phyloP scores from a whole-genome alignment of 148 eudicot species.

The Amaranthus hypochondriacus region DNA sequence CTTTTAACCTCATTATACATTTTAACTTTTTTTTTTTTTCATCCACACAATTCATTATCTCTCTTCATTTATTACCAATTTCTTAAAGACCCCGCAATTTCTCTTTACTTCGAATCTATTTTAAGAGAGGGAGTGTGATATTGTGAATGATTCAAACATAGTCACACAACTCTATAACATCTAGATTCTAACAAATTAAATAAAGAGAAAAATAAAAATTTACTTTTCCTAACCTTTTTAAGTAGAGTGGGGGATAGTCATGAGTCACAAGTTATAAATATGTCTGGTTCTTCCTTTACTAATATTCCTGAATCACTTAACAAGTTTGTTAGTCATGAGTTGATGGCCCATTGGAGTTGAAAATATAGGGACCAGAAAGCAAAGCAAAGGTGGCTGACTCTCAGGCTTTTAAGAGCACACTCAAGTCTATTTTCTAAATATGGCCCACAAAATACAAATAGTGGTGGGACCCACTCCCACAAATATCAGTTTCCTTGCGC shows the following conservation, averaged over 20 bases:
- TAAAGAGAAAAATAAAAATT: background rate
- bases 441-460: background rate
- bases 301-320: no score
- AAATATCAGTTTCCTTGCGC: conserved; percentile 22
- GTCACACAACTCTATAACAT: background rate
- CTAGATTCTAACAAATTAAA: background rate
- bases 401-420: conserved; percentile 22
- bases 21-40: no score
- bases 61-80: no score
- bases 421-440: no score
- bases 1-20: no score
- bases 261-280: background rate
- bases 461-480: background rate
- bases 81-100: no score
- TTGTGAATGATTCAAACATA: no score
- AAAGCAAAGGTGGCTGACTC: conserved; percentile 23
- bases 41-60: no score
- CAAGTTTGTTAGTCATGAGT: background rate
- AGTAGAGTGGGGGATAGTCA: background rate
- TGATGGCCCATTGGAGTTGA: background rate
- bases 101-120: no score
- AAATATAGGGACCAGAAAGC: conserved; percentile 28
- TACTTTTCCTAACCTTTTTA: background rate
- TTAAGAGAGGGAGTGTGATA: no score
- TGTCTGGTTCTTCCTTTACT: background rate